These are phyloP conservation scores for Sordariomycetes sp. DNA, from an alignment of 2,329 filamentous ascomycete species.

Conservation along the genomic window DNA sequence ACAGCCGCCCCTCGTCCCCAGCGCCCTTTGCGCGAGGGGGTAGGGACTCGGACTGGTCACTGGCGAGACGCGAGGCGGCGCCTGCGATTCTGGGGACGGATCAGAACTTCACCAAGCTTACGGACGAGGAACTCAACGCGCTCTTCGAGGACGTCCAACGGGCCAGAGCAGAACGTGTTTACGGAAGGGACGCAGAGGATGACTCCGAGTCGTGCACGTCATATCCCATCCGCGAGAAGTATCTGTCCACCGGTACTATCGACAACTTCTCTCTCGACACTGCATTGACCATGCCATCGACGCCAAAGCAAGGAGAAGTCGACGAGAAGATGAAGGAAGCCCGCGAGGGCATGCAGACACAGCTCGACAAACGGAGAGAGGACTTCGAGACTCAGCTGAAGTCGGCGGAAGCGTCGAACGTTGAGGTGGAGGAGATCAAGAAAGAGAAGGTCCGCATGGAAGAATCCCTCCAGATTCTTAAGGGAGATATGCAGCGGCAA, in stretches of 20 bases:
- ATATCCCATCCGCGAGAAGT: constrained; percentile 84
- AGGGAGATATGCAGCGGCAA: constrained; percentile 82
- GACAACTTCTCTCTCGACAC: constrained; percentile 97
- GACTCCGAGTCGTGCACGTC: constrained; percentile 85
- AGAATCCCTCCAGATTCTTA: constrained; percentile 63
- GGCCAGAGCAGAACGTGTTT: constrained; percentile 67
- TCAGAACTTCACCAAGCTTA: constrained; percentile 81
- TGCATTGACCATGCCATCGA: constrained; percentile 85
- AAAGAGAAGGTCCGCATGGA: constrained; percentile 82
- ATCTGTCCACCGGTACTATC: constrained; percentile 85
- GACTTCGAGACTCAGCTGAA: constrained; percentile 72
- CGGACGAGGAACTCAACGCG: constrained; percentile 87
- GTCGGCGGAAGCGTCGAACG: constrained; percentile 59
- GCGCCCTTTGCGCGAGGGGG: constrained; percentile 53
- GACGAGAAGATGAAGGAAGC: constrained; percentile 66
- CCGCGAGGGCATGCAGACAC: constrained; percentile 72
- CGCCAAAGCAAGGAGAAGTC: constrained; percentile 66
- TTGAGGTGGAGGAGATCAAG: constrained; percentile 74
- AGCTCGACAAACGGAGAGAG: constrained; percentile 75
- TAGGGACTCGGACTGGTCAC: constrained; percentile 87
- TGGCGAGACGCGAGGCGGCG: constrained; percentile 87
- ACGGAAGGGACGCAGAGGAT: constrained; percentile 68
- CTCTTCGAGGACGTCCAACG: constrained; percentile 91
- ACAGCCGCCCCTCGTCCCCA: constrained; percentile 71
- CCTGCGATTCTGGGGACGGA: constrained; percentile 81